Evolutionary conservation across 2,329 filamentous ascomycete genomes (phyloP).

Genomic region (Ophiostoma novo-ulmi): DNA sequence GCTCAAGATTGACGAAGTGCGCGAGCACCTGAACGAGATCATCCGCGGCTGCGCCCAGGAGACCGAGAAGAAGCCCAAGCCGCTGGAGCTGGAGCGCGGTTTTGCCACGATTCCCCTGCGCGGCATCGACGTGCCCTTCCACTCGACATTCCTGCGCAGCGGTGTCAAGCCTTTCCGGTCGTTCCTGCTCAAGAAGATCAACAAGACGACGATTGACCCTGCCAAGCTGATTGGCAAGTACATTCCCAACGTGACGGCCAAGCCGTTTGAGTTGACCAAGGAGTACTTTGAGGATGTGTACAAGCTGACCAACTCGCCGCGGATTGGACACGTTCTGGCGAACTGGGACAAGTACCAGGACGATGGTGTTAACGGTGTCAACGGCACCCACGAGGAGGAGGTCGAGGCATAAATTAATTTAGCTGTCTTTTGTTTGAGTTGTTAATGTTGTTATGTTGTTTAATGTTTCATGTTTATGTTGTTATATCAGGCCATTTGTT

Average conservation of each 20-base stretch:
- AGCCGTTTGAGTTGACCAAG: conserved; percentile 90
- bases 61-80: conserved; percentile 81
- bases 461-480: background rate
- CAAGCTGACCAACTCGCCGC: conserved; percentile 76
- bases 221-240: conserved; percentile 97
- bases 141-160: conserved; percentile 94
- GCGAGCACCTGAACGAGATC: conserved; percentile 82
- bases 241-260: conserved; percentile 96
- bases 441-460: background rate
- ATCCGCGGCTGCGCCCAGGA: conserved; percentile 82
- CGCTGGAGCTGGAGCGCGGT: conserved; percentile 85
- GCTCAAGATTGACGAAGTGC: conserved; percentile 82
- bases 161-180: conserved; percentile 98
- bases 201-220: conserved; percentile 97
- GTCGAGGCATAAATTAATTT: background rate
- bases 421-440: background rate
- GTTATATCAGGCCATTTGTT: background rate
- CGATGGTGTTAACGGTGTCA: conserved; percentile 35
- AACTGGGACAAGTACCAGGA: conserved; percentile 77
- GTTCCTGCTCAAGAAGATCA: conserved; percentile 99
- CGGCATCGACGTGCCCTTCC: conserved; percentile 98
- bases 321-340: conserved; percentile 73
- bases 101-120: conserved; percentile 95
- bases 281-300: conserved; percentile 99
- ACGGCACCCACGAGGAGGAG: conserved; percentile 23